Conservation (phyloP, 306 rosid species). For the Acacia melanoxylon region DNA sequence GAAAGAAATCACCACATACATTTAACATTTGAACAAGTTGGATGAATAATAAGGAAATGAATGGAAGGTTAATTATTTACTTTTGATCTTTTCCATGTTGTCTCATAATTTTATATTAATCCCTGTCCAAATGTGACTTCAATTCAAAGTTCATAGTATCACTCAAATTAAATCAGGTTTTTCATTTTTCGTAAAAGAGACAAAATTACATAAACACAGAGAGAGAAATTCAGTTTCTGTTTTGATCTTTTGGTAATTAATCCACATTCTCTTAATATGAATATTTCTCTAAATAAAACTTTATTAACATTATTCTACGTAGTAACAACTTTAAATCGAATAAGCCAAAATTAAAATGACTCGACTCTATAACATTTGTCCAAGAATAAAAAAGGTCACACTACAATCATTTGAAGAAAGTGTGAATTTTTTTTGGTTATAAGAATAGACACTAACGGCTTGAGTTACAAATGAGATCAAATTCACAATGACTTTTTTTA, state of each 20-base stretch:
- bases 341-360: neutral
- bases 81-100: neutral
- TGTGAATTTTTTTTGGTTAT: too few relatives aligned
- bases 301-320: neutral
- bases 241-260: neutral
- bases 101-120: neutral
- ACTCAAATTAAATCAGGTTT: neutral
- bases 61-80: neutral
- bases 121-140: neutral
- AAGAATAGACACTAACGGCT: accelerated
- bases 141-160: neutral
- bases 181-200: neutral
- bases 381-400: too few relatives aligned
- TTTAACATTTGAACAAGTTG: neutral
- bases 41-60: neutral
- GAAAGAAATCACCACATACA: neutral
- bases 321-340: neutral
- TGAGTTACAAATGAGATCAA: accelerated
- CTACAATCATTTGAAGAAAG: too few relatives aligned
- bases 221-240: neutral
- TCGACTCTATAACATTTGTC: neutral
- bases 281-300: neutral
- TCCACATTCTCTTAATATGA: neutral
- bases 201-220: neutral
- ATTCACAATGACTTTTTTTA: too few relatives aligned